Percentiles rank a stretch among this genome's conserved stretches.
Evolutionary conservation across 306 rosid genomes (phyloP).

Genomic region (Dicorynia guianensis): DNA sequence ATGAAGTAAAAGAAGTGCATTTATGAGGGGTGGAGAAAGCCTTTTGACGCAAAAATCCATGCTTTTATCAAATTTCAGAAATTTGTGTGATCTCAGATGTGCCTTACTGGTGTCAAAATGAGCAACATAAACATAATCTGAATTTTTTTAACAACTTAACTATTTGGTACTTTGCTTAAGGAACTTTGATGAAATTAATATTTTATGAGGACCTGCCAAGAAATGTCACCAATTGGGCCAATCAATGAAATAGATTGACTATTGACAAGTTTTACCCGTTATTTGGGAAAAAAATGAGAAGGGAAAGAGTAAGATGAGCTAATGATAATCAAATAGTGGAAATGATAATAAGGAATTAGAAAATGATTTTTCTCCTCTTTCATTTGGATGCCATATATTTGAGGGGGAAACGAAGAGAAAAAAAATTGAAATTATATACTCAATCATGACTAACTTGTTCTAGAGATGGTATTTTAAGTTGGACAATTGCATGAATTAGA

Average conservation of each 20-base stretch:
- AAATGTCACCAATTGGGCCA: background rate
- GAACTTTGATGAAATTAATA: background rate
- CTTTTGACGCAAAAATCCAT: conserved; percentile 7
- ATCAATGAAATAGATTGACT: background rate
- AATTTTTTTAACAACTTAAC: background rate
- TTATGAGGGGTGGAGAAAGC: conserved; percentile 8
- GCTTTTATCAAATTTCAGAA: background rate
- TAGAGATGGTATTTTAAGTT: background rate
- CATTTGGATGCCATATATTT: too few relatives aligned
- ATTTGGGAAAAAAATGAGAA: background rate
- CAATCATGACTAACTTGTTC: background rate
- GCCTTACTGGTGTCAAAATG: background rate
- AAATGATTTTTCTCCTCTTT: too few relatives aligned
- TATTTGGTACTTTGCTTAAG: background rate
- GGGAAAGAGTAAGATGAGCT: background rate
- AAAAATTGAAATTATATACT: background rate
- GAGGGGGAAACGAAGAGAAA: background rate
- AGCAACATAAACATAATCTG: background rate
- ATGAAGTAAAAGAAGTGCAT: background rate
- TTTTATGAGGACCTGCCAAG: background rate
- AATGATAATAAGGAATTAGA: too few relatives aligned
- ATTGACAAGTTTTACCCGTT: background rate
- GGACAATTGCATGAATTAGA: conserved; percentile 2
- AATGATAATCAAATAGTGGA: too few relatives aligned
- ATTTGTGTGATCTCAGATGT: background rate